Conservation (phyloP, 768 basidiomycete species). For the Boletus reticuloceps region DNA sequence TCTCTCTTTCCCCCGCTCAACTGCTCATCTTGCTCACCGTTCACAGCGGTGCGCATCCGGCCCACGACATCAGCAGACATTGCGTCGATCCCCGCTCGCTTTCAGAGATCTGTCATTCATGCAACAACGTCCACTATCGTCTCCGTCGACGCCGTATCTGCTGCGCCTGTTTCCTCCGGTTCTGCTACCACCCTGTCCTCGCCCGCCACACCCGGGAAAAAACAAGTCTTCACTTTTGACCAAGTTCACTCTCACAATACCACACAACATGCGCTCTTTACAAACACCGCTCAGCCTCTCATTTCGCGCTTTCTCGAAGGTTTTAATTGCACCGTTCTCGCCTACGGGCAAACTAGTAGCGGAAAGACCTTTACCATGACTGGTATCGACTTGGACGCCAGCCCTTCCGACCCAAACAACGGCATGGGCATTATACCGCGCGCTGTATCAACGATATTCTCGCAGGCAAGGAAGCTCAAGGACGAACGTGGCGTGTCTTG, state of each 20-base stretch:
- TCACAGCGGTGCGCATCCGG: conserved; percentile 82
- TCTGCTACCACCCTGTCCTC: conserved; percentile 48
- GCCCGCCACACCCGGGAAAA: conserved; percentile 58
- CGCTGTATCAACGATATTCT: conserved; percentile 87
- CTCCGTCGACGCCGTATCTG: conserved; percentile 71
- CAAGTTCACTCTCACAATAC: conserved; percentile 87
- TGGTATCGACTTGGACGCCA: conserved; percentile 85
- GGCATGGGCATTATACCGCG: conserved; percentile 95
- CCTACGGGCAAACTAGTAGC: conserved; percentile 34
- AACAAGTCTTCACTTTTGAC: conserved; percentile 89
- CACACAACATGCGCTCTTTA: conserved; percentile 84
- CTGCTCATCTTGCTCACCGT: conserved; percentile 1
- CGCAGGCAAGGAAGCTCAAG: conserved; percentile 69
- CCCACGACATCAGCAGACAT: conserved; percentile 84
- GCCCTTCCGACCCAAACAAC: conserved; percentile 78
- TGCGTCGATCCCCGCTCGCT: conserved; percentile 85
- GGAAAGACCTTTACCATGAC: conserved; percentile 84
- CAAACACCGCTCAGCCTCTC: conserved; percentile 79
- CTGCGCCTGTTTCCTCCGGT: conserved; percentile 48
- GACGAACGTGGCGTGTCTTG: conserved; percentile 72
- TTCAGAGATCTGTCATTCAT: conserved; percentile 88
- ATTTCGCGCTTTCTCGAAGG: conserved; percentile 87
- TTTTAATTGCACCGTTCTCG: conserved; percentile 81
- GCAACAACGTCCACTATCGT: conserved; percentile 72
- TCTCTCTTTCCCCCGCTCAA: neutral